Evolutionary conservation across 202 grass and related monocot species (phyloP).

Genomic region (Zoysia matrella): DNA sequence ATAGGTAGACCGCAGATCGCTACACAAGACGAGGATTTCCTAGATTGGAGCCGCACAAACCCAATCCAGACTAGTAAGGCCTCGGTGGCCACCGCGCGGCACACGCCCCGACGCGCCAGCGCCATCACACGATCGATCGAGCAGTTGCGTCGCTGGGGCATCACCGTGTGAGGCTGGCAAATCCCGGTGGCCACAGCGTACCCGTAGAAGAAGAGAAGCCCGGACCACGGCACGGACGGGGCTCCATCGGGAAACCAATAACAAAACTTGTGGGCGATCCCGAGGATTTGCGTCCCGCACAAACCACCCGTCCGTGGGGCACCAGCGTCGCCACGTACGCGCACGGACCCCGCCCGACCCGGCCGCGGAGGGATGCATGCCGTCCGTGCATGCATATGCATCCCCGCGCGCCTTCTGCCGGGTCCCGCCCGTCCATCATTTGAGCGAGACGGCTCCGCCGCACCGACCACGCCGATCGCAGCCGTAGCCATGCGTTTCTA

Average conservation of each 20-base stretch:
- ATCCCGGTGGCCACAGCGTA: slow-evolving; percentile 43
- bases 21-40: neutral
- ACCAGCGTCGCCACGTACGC: slow-evolving; percentile 38
- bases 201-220: slow-evolving; percentile 30
- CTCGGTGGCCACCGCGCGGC: neutral
- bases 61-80: neutral
- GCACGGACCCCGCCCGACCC: neutral
- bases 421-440: slow-evolving; percentile 36
- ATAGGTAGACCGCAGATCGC: neutral
- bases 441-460: slow-evolving; percentile 36
- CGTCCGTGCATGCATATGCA: neutral
- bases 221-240: neutral
- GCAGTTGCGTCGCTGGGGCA: slow-evolving; percentile 39
- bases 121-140: slow-evolving; percentile 1
- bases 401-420: neutral
- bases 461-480: slow-evolving; percentile 39
- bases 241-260: slow-evolving; percentile 36
- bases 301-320: slow-evolving; percentile 26
- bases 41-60: neutral
- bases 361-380: slow-evolving; percentile 17
- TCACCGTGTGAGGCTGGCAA: slow-evolving; percentile 25
- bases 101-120: slow-evolving; percentile 33
- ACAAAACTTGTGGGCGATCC: slow-evolving; percentile 53
- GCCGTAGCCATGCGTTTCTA: slow-evolving; percentile 12
- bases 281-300: slow-evolving; percentile 60